Evolutionary conservation across 1,284 basidiomycete genomes (phyloP), one percentile per base, ranked within the genome.

Genomic region (Vanrija sp.): DNA sequence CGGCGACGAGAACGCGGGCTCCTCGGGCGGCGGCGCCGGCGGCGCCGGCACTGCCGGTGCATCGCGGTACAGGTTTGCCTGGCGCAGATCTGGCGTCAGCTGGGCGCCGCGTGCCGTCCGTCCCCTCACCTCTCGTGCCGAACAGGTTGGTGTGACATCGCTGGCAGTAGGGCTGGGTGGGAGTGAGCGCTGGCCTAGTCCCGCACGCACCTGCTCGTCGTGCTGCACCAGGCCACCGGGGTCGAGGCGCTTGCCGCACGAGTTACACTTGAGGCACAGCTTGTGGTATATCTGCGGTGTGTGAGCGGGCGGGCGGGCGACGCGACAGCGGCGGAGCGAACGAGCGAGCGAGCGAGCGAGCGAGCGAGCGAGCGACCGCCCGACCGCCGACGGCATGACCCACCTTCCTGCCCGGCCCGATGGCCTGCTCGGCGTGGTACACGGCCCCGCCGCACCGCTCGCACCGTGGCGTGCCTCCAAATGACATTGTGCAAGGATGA

Each of bases 401-500:
- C 38, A 75, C 76, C 65, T 68, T 72, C 5, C 77, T 59, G 14
- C 60, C 75, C 1, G 77, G 78, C 12, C 77, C 78, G 47, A 78
- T 66, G 3, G 69, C 70, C 56, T 76, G 72, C 60, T 79, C 78
- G 34, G 74, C 76, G 58, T 76, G 73, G 61, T 79, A 79, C 38
- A 75, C 78, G 0, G 68, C 60, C 38, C 65, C 61, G 28, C 59
- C 59, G 54, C 78, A 79, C 10, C 62, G 65, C 21, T 71, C 63
- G 54, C 78, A 79, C 43, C 65, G 65, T 2, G 74, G 73, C 34
- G 75, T 66, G 5, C 68, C 73, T 23, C 72, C 73, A 3, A 62
- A 42, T 6, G 43, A 28, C n/a, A 26, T 45, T 16, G 43, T 45
- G 12, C 21, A 23, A 23, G 21, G 21, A 21, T 18, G 48, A 49